Base-by-base conservation (phyloP, 2,329 filamentous ascomycete species). In the Diaporthe destruens region DNA sequence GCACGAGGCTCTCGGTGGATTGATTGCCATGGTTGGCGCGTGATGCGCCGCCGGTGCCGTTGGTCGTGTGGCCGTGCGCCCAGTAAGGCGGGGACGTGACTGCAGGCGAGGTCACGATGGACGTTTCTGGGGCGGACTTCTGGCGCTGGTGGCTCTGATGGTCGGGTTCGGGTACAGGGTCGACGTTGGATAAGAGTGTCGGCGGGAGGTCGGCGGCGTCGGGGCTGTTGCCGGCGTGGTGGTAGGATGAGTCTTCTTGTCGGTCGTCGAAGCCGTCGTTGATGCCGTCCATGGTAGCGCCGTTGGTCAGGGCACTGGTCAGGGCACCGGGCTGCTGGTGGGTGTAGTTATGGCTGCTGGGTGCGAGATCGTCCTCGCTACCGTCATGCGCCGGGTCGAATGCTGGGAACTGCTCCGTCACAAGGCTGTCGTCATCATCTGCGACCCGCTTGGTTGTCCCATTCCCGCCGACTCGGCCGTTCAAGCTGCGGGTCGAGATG, bases 1-100 rank as follows among this genome's bases (percentile, higher is more conserved):
- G 83, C n/a, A 88, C 80, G 51, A 87, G 78, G 54, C 87, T 88
- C 53, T 87, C 84, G 67, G 77, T 80, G 9, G 88, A 90, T 25
- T 84, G 77, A 74, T 80, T 87, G 74, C 80, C 73, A 74, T 76
- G 65, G 77, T 80, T 42, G 85, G 82, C 56, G 79, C 66, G 47
- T 16, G 47, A 36, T 39, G 44, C 68, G 68, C 55, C 67, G 67
- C 53, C 78, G 74, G 85, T 84, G 70, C 79, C 71, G 36, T 75
- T 71, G 23, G n/a, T 23, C 32, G 20, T 36, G 56, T 76, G 74
- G 47, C 73, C 75, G 71, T 80, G 81, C 59, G 78, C 76, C 85
- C 85, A 87, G 77, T 87, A 87, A 6, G 85, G 85, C 25, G 85
- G 85, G 23, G 82, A 81, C 2, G 78, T 81, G 32, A 82, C 74